Evolutionary conservation across 2,329 filamentous ascomycete genomes (phyloP).

Genomic region (Cercospora janseana): DNA sequence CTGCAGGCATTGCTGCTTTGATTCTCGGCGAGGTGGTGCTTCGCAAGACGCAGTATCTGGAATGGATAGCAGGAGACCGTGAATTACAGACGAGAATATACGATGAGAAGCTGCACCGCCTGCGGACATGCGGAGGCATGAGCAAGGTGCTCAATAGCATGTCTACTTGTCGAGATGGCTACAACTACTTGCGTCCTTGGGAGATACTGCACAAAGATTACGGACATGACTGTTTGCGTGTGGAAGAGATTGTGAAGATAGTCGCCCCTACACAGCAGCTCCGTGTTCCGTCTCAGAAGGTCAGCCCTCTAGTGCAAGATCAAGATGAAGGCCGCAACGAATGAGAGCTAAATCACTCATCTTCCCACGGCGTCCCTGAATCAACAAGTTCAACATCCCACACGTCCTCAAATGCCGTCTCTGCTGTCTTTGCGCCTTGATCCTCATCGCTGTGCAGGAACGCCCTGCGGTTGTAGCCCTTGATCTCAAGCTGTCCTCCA

Average conservation of each 20-base stretch:
- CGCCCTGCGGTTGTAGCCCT: background rate
- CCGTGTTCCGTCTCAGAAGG: too few species aligned
- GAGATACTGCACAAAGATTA: background rate
- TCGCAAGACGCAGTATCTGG: background rate
- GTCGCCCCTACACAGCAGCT: too few species aligned
- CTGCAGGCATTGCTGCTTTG: background rate
- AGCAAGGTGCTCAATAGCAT: background rate
- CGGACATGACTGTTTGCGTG: background rate
- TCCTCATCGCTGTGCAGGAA: background rate
- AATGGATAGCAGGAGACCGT: too few species aligned
- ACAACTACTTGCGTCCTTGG: background rate
- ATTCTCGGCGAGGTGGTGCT: background rate
- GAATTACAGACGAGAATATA: too few species aligned
- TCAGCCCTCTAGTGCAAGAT: background rate
- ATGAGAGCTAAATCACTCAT: background rate
- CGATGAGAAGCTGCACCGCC: background rate
- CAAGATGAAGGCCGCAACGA: background rate
- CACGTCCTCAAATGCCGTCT: background rate
- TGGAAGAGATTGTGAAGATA: background rate
- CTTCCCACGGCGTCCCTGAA: background rate
- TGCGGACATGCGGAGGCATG: background rate
- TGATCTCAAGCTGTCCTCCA: background rate
- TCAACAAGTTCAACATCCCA: background rate
- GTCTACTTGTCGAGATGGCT: background rate
- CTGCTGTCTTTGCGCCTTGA: background rate